Base-by-base conservation (phyloP, 2,329 filamentous ascomycete species). In the Phialophora expanda region DNA sequence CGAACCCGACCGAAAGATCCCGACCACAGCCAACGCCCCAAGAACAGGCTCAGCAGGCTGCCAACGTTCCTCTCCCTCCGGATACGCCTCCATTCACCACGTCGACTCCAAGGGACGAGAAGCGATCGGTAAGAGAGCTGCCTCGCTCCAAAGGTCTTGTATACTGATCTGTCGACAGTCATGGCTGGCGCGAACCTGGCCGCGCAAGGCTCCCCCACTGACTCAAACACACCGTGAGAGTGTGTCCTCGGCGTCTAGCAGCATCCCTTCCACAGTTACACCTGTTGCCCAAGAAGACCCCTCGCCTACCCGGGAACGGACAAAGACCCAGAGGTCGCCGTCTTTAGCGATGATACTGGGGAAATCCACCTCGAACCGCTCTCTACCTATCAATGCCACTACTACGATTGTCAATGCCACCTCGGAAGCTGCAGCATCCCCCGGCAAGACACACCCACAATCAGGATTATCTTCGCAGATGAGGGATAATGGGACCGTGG, bases 191-290 rank as follows among this genome's bases (percentile, higher is more conserved):
- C 78, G 76, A 61, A 78, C 78, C 28, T 83, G 81, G 81, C 79
- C 80, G 44, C 76, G 77, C 41, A 84, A 83, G 73, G 79, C 81
- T 56, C 76, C 78, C 44, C 78, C 82, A 57, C 75, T 83, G 71
- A 82, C 81, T 65, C 79, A 83, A 75, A 78, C 83, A 74, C 80
- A 80, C 68, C 78, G 78, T 72, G 81, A 83, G 74, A 83, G 79
- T 72, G 82, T 82, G 57, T 80, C 79, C 46, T 80, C 78, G 22
- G 46, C 58, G 11, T 38, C 58, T 11, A 61, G 48, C 46, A 20
- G 26, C 58, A 11, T 11, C 2, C 32, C n/a, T 28, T 14, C 22
- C 28, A 9, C 58, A 32, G 41, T 28, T 20, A n/a, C 76, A 78
- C 50, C 75, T 66, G 71, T 74, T 64, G 74, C 76, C 58, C 76